These are phyloP conservation scores for Scutellaria minor DNA, from an alignment of 257 asterid genomes.

Conservation along the genomic window DNA sequence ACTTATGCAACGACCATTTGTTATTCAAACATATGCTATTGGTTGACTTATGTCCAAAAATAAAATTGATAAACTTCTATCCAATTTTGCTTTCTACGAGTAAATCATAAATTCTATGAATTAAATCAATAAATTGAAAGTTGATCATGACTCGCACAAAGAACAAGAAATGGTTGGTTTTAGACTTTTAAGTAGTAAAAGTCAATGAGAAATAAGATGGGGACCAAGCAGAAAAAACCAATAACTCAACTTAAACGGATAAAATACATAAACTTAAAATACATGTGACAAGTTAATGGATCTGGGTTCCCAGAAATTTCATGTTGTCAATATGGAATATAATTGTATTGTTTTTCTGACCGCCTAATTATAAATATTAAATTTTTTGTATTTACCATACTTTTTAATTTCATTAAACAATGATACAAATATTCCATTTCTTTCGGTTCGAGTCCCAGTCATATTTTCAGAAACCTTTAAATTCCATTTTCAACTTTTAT, in stretches of 20 bases:
- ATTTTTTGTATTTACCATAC: not conserved
- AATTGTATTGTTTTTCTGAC: not conserved
- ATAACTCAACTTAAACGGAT: conserved; percentile 10
- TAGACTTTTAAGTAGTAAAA: conserved; percentile 26
- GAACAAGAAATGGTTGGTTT: conserved; percentile 29
- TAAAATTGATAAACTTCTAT: too few species aligned
- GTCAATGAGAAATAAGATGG: conserved; percentile 15
- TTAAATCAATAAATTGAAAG: not conserved
- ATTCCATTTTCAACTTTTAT: too few species aligned
- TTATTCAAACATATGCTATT: too few species aligned
- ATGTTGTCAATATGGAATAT: not conserved
- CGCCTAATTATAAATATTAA: not conserved
- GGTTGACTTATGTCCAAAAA: too few species aligned
- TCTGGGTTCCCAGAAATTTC: conserved; percentile 18
- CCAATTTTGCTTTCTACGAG: not conserved
- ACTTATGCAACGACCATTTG: too few species aligned
- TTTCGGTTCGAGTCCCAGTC: too few species aligned
- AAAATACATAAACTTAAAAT: not conserved
- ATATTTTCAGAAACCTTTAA: too few species aligned
- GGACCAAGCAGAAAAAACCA: conserved; percentile 6
- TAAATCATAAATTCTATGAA: not conserved
- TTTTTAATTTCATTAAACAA: too few species aligned
- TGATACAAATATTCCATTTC: too few species aligned
- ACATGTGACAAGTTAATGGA: conserved; percentile 21
- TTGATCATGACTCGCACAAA: not conserved